Conservation (phyloP, 768 basidiomycete genomes). For the Suillus ampliporus region DNA sequence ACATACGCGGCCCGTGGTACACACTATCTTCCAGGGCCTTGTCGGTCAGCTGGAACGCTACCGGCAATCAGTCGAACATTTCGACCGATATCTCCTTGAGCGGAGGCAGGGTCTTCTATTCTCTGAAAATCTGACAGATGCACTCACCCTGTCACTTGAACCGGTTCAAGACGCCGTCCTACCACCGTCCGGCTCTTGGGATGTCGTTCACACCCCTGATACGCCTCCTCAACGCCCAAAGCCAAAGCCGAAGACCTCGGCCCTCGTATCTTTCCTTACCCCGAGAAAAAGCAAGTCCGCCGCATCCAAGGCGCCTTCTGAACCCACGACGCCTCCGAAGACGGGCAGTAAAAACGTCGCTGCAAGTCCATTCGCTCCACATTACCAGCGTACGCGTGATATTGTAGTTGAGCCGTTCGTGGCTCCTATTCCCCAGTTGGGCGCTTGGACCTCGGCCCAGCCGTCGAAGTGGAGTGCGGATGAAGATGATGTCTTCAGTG, state of each 20-base stretch:
- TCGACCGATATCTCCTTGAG: slow-evolving; percentile 85
- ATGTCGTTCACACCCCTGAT: slow-evolving; percentile 35
- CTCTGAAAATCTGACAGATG: slow-evolving; percentile 91
- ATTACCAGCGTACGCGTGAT: slow-evolving; percentile 80
- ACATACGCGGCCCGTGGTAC: slow-evolving; percentile 75
- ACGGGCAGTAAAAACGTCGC: slow-evolving; percentile 49
- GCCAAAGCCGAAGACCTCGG: slow-evolving; percentile 56
- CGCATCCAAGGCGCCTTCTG: slow-evolving; percentile 40
- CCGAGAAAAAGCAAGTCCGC: slow-evolving; percentile 68
- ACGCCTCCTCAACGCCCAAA: slow-evolving; percentile 48
- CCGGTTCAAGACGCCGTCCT: slow-evolving; percentile 43
- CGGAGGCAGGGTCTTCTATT: slow-evolving; percentile 89
- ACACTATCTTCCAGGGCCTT: slow-evolving; percentile 81
- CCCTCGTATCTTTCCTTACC: slow-evolving; percentile 79
- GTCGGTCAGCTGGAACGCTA: slow-evolving; percentile 84
- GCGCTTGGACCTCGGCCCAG: slow-evolving; percentile 68
- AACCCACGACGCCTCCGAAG: slow-evolving; percentile 54
- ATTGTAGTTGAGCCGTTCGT: slow-evolving; percentile 75
- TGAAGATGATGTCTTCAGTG: slow-evolving; percentile 75
- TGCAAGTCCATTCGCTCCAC: slow-evolving; percentile 81
- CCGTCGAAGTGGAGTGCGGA: slow-evolving; percentile 56
- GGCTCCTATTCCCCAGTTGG: slow-evolving; percentile 60
- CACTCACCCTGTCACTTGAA: slow-evolving; percentile 76
- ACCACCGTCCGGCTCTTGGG: slow-evolving; percentile 25
- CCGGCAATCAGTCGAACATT: slow-evolving; percentile 72